phyloP scores from a whole-genome alignment of 106 monocot genomes.

The Dendrobium nobile region DNA sequence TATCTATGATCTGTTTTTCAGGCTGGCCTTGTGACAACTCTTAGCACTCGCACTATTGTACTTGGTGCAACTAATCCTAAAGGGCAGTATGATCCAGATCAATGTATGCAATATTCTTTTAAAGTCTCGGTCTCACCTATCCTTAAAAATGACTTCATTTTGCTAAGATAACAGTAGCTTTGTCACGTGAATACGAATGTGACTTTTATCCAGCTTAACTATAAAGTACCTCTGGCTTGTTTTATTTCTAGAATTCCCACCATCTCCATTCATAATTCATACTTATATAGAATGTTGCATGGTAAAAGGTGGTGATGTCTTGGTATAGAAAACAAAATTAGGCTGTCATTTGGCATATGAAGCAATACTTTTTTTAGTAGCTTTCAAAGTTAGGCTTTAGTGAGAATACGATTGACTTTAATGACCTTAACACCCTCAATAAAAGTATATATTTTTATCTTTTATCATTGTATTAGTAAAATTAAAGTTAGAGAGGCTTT shows the following conservation, averaged over 20 bases:
- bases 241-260: not conserved
- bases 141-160: not conserved
- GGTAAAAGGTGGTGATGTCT: not conserved
- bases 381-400: not conserved
- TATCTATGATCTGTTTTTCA: slow-evolving; percentile 24
- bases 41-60: slow-evolving; percentile 84
- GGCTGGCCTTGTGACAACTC: slow-evolving; percentile 94
- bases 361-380: not conserved
- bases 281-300: not conserved
- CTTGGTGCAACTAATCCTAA: slow-evolving; percentile 95
- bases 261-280: not conserved
- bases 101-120: slow-evolving; percentile 40
- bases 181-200: no score
- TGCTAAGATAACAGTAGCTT: not conserved
- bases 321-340: no score
- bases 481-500: no score
- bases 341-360: not conserved
- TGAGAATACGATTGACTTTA: not conserved
- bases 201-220: not conserved
- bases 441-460: no score
- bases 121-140: not conserved
- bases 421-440: not conserved
- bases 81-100: slow-evolving; percentile 90
- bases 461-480: no score
- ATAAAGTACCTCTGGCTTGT: not conserved